Percentiles rank a stretch among this genome's conserved stretches.
Evolutionary conservation across 768 basidiomycete genomes (phyloP).

Genomic region (Collybia sordida): DNA sequence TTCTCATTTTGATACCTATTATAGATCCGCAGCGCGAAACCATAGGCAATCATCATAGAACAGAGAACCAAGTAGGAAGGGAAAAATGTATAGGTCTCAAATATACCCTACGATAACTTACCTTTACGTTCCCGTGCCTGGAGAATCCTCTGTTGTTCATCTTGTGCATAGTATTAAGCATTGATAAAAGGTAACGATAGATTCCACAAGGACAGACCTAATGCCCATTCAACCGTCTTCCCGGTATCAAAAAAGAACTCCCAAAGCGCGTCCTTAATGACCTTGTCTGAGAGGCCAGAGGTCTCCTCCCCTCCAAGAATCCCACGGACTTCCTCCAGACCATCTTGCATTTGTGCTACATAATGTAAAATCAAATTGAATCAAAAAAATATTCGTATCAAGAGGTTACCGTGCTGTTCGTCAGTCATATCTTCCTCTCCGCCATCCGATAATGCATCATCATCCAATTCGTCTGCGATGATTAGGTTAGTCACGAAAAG

Average conservation of each 20-base stretch:
- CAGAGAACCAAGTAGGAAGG: constrained; percentile 24
- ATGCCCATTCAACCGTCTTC: constrained; percentile 68
- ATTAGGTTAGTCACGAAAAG: constrained; percentile 3
- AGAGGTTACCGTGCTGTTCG: constrained; percentile 70
- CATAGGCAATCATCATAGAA: constrained; percentile 12
- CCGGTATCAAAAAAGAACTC: constrained; percentile 86
- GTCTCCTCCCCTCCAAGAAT: constrained; percentile 65
- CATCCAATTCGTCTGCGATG: constrained; percentile 79
- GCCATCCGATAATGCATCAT: constrained; percentile 75
- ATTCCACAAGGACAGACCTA: constrained; percentile 51
- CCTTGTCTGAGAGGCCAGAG: constrained; percentile 69
- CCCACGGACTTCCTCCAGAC: constrained; percentile 64
- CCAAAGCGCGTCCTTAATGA: constrained; percentile 83
- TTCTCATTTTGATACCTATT: constrained; percentile 44
- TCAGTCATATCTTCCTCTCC: constrained; percentile 80
- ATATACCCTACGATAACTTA: constrained; percentile 48
- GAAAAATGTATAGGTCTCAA: constrained; percentile 20
- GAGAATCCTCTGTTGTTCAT: constrained; percentile 65
- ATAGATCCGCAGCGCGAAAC: constrained; percentile 10
- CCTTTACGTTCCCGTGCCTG: constrained; percentile 79
- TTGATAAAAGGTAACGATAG: constrained; percentile 2
- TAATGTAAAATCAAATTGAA: constrained; percentile 5
- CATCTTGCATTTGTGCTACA: constrained; percentile 66
- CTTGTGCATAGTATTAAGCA: constrained; percentile 36
- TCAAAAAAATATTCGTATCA: not conserved